phyloP scores from a whole-genome alignment of 805 yeast genomes.

The Ogataea henricii region DNA sequence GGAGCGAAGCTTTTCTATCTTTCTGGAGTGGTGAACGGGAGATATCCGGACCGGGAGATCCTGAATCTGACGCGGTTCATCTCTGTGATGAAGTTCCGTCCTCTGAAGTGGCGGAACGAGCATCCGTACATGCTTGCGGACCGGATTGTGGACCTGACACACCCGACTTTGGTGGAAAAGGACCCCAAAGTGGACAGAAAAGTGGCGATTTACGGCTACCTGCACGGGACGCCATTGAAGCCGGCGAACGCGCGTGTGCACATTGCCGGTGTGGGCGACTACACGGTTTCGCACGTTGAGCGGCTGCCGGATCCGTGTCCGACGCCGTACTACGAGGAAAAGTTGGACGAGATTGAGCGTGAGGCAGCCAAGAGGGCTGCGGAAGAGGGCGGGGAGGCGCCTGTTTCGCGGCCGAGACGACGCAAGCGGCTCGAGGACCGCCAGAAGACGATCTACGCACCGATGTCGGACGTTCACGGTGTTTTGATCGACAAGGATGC shows the following conservation, averaged over 20 bases:
- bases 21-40: conserved; percentile 94
- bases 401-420: conserved; percentile 56
- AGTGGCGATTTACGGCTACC: conserved; percentile 88
- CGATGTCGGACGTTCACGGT: conserved; percentile 99
- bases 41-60: conserved; percentile 97
- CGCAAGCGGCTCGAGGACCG: conserved; percentile 92
- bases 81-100: conserved; percentile 96
- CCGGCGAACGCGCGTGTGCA: conserved; percentile 73
- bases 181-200: conserved; percentile 86
- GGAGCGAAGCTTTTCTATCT: conserved; percentile 96
- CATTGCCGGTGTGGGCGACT: conserved; percentile 95
- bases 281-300: conserved; percentile 72
- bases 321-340: conserved; percentile 89
- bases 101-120: conserved; percentile 98
- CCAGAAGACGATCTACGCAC: conserved; percentile 93
- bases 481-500: conserved; percentile 96
- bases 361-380: conserved; percentile 70
- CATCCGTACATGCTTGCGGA: conserved; percentile 94
- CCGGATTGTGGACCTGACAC: conserved; percentile 87
- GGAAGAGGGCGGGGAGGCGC: conserved; percentile 51
- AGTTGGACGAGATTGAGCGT: conserved; percentile 76
- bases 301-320: conserved; percentile 98
- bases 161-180: conserved; percentile 76
- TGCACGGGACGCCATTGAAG: conserved; percentile 90
- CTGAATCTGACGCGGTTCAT: conserved; percentile 88